These are phyloP conservation scores for Ilyonectria robusta DNA, from an alignment of 2,329 filamentous ascomycete genomes.

Conservation along the genomic window DNA sequence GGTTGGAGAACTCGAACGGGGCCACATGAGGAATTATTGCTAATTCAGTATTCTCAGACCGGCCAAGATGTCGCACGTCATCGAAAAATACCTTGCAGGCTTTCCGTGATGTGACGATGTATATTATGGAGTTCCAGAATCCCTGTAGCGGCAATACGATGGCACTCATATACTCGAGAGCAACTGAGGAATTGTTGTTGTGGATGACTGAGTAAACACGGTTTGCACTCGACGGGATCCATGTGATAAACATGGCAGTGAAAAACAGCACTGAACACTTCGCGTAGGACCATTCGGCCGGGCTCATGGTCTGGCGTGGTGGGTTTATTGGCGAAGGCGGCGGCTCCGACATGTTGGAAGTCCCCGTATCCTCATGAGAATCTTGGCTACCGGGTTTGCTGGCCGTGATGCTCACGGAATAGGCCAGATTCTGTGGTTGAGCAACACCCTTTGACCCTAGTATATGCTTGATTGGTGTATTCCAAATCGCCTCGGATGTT, in stretches of 20 bases:
- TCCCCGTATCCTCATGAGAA: neutral
- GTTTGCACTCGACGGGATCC: slow-evolving; percentile 81
- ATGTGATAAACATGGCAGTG: slow-evolving; percentile 74
- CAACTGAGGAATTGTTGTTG: slow-evolving; percentile 62
- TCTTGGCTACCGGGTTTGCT: slow-evolving; percentile 72
- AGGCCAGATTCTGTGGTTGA: neutral
- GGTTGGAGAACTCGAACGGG: neutral
- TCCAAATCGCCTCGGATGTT: slow-evolving; percentile 3
- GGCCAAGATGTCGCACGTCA: neutral
- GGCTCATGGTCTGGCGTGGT: slow-evolving; percentile 52
- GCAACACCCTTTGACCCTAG: neutral
- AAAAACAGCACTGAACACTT: slow-evolving; percentile 78
- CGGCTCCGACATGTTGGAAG: neutral
- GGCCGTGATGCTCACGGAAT: slow-evolving; percentile 35
- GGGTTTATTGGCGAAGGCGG: too few species aligned
- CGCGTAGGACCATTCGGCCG: slow-evolving; percentile 74
- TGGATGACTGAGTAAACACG: slow-evolving; percentile 76
- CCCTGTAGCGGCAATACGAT: slow-evolving; percentile 83
- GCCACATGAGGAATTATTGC: too few species aligned
- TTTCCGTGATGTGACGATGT: slow-evolving; percentile 73
- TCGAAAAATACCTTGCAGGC: slow-evolving; percentile 8
- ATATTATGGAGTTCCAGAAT: slow-evolving; percentile 84
- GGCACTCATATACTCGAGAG: slow-evolving; percentile 75
- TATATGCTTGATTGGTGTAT: neutral
- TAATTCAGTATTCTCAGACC: neutral